A percentile compares a stretch with the other conserved stretches of the same genome.
phyloP scores from a whole-genome alignment of 352 stramenopile genomes.

The Phytophthora litchii region DNA sequence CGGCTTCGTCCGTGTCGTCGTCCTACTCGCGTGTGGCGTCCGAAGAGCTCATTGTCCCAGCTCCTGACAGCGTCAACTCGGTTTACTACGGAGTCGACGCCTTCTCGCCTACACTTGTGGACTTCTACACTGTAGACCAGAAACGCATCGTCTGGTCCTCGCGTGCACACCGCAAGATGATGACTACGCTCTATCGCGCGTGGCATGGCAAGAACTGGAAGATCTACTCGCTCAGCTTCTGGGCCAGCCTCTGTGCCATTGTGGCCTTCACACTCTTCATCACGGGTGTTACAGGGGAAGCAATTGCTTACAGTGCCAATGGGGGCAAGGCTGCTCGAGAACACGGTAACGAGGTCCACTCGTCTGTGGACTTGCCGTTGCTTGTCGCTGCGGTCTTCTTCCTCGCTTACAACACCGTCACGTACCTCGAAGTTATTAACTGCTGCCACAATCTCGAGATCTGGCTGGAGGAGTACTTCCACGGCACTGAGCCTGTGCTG shows the following conservation, averaged over 20 bases:
- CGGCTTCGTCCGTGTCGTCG: slow-evolving; percentile 56
- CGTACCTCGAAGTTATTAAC: slow-evolving; percentile 89
- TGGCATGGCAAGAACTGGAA: slow-evolving; percentile 78
- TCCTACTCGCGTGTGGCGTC: slow-evolving; percentile 69
- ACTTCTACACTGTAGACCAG: slow-evolving; percentile 86
- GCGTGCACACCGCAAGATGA: slow-evolving; percentile 87
- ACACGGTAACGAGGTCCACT: slow-evolving; percentile 31
- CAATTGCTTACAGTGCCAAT: slow-evolving; percentile 51
- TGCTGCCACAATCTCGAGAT: slow-evolving; percentile 89
- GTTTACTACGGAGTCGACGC: slow-evolving; percentile 88
- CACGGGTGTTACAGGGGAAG: slow-evolving; percentile 61
- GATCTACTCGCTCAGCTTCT: slow-evolving; percentile 78
- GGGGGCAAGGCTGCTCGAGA: slow-evolving; percentile 29
- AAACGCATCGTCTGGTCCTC: slow-evolving; percentile 90
- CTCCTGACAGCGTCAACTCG: slow-evolving; percentile 74
- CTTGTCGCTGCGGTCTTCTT: slow-evolving; percentile 64
- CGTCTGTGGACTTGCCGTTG: slow-evolving; percentile 66
- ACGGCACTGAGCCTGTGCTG: slow-evolving; percentile 71
- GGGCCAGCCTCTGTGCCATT: slow-evolving; percentile 59
- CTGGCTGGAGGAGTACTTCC: slow-evolving; percentile 87
- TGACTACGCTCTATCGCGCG: slow-evolving; percentile 83
- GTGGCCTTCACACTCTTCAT: slow-evolving; percentile 67
- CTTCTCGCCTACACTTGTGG: slow-evolving; percentile 86
- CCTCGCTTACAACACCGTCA: slow-evolving; percentile 61
- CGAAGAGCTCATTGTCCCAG: slow-evolving; percentile 82